Evolutionary conservation across 2,329 filamentous ascomycete species (phyloP).

Genomic region (Ambrosiella beaveri): DNA sequence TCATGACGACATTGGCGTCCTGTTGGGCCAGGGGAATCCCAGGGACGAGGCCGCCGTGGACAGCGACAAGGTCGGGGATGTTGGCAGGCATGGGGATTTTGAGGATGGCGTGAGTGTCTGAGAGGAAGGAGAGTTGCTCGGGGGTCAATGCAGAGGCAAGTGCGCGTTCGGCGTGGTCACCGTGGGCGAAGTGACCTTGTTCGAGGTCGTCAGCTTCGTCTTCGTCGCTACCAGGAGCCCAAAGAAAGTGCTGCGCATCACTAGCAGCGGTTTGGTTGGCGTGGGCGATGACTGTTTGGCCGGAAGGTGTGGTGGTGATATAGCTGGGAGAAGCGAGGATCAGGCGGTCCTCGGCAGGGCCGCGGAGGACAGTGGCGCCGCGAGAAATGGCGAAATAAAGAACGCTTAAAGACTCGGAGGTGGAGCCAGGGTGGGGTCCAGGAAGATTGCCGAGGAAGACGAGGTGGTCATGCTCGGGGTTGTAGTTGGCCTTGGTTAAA

Average conservation of each 20-base stretch:
- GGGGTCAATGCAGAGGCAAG: conserved; percentile 34
- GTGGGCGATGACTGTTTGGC: not conserved
- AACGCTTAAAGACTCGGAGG: conserved; percentile 59
- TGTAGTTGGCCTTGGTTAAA: conserved; percentile 48
- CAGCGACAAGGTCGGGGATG: conserved; percentile 39
- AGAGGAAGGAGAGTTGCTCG: conserved; percentile 52
- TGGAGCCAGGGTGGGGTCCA: conserved; percentile 60
- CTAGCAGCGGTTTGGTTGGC: not conserved
- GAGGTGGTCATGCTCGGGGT: conserved; percentile 45
- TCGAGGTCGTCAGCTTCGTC: conserved; percentile 18
- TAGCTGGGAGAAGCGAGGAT: conserved; percentile 34
- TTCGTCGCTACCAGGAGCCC: conserved; percentile 15
- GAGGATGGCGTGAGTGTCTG: conserved; percentile 60
- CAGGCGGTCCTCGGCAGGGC: conserved; percentile 82
- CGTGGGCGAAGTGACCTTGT: conserved; percentile 18
- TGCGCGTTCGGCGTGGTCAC: conserved; percentile 30
- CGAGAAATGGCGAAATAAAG: conserved; percentile 57
- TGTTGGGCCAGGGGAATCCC: conserved; percentile 51
- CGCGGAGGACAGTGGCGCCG: conserved; percentile 65
- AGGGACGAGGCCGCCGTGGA: conserved; percentile 74
- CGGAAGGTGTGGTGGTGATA: conserved; percentile 24
- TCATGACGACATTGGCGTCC: conserved; percentile 72
- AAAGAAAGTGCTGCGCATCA: conserved; percentile 15
- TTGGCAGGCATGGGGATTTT: conserved; percentile 25
- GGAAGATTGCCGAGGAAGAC: conserved; percentile 65